Evolutionary conservation across 2,329 filamentous ascomycete genomes (phyloP).

Genomic region (Fusarium oxysporum): DNA sequence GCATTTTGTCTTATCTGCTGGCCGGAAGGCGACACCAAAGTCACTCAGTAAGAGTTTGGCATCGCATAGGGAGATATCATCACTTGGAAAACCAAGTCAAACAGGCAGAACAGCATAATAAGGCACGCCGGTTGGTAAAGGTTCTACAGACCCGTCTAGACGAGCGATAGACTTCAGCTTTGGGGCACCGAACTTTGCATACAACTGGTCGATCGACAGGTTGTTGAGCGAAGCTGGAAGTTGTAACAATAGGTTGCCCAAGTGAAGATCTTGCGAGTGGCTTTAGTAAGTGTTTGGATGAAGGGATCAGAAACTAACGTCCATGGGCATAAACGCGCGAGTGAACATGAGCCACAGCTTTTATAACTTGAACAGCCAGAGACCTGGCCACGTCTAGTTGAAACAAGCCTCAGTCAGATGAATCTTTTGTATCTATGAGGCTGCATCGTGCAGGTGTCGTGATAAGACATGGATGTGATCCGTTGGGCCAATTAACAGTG

Average conservation of each 20-base stretch:
- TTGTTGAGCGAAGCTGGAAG: conserved; percentile 20
- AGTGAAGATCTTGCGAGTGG: too few species aligned
- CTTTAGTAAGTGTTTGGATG: too few species aligned
- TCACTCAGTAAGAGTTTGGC: conserved; percentile 45
- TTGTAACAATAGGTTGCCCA: too few species aligned
- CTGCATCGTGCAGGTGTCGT: too few species aligned
- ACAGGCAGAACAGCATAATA: conserved; percentile 46
- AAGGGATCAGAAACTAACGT: conserved; percentile 18
- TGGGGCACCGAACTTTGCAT: conserved; percentile 21
- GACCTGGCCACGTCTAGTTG: too few species aligned
- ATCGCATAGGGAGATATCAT: conserved; percentile 45
- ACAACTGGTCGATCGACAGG: conserved; percentile 41
- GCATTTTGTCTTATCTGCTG: conserved; percentile 30
- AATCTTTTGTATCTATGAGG: too few species aligned
- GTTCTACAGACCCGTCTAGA: too few species aligned
- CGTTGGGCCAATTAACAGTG: conserved; percentile 43
- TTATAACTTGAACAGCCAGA: too few species aligned
- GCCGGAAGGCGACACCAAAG: conserved; percentile 53
- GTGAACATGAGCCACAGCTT: conserved; percentile 37
- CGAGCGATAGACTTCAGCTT: too few species aligned
- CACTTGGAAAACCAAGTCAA: conserved; percentile 51
- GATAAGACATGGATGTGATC: conserved; percentile 46
- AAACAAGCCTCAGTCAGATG: too few species aligned
- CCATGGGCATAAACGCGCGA: conserved; percentile 49
- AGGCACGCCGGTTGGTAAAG: conserved; percentile 39